A percentile compares a stretch with the other conserved stretches of the same genome.
Conservation (phyloP, 2,329 filamentous ascomycete genomes). For the Fusarium graminum region DNA sequence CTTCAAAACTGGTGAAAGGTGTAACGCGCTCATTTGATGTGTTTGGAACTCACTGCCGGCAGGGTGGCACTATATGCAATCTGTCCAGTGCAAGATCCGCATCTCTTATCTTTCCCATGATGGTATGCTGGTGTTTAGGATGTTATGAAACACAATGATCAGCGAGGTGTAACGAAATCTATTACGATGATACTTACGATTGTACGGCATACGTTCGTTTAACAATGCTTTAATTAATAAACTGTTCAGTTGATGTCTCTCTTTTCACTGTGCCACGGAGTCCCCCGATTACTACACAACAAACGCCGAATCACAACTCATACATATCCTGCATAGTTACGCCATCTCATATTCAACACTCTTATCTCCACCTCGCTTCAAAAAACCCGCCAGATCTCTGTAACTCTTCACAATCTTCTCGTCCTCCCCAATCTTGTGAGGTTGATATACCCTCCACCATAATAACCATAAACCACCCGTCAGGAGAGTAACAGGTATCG, state of each 20-base stretch:
- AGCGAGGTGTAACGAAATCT: not conserved
- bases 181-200: not conserved
- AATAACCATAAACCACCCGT: slow-evolving; percentile 44
- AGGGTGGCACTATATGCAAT: not conserved
- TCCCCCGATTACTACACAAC: not conserved
- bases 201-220: not conserved
- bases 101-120: not conserved
- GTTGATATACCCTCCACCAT: slow-evolving; percentile 15
- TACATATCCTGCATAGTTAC: not conserved
- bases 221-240: not conserved
- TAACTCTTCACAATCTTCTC: slow-evolving; percentile 2
- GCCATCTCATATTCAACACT: not conserved
- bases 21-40: slow-evolving; percentile 5
- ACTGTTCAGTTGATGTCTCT: not conserved
- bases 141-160: not conserved
- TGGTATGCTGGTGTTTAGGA: not conserved
- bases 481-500: slow-evolving; percentile 48
- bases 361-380: not conserved
- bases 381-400: not conserved
- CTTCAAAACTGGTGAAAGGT: not conserved
- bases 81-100: not conserved
- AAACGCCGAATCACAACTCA: not conserved
- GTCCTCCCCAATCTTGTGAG: slow-evolving; percentile 26
- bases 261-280: not conserved
- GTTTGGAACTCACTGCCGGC: accelerated